Evolutionary conservation across 108 stramenopile genomes (phyloP).

Genomic region (Cyclostephanos invisitatus): DNA sequence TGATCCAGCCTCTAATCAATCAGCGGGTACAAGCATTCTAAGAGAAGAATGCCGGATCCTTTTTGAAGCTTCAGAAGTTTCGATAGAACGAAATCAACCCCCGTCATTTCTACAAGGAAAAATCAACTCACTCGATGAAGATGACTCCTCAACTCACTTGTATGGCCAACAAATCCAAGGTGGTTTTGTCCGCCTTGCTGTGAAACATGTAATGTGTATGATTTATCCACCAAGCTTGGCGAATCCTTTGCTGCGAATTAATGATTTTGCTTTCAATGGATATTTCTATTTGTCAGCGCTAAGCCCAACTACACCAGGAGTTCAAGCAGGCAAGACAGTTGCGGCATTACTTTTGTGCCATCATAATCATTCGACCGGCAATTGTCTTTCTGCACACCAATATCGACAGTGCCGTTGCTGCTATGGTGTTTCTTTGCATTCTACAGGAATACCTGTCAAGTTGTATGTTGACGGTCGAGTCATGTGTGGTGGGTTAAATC

Average conservation of each 20-base stretch:
- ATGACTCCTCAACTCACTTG: slow-evolving; percentile 22
- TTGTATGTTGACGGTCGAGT: slow-evolving; percentile 41
- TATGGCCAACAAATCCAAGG: slow-evolving; percentile 51
- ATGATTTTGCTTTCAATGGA: slow-evolving; percentile 35
- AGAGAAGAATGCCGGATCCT: slow-evolving; percentile 40
- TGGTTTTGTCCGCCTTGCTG: slow-evolving; percentile 27
- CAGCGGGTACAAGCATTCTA: slow-evolving; percentile 1
- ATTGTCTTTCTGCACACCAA: background rate
- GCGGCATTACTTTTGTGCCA: slow-evolving; percentile 31
- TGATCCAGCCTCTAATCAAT: slow-evolving; percentile 2
- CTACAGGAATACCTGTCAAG: slow-evolving; percentile 50
- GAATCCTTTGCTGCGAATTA: slow-evolving; percentile 36
- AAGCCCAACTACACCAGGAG: slow-evolving; percentile 40
- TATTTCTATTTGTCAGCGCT: slow-evolving; percentile 32
- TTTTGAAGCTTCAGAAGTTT: slow-evolving; percentile 34
- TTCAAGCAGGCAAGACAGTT: slow-evolving; percentile 18
- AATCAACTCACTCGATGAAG: slow-evolving; percentile 47
- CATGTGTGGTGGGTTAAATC: slow-evolving; percentile 21
- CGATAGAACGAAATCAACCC: slow-evolving; percentile 48
- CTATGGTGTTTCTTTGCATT: slow-evolving; percentile 40
- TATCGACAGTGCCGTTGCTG: slow-evolving; percentile 13
- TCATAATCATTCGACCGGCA: slow-evolving; percentile 9
- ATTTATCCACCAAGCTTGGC: slow-evolving; percentile 44
- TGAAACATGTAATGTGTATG: slow-evolving; percentile 25
- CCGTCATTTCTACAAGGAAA: slow-evolving; percentile 35